Conservation (phyloP, 2,329 filamentous ascomycete genomes). For the Diaporthe destruens region DNA sequence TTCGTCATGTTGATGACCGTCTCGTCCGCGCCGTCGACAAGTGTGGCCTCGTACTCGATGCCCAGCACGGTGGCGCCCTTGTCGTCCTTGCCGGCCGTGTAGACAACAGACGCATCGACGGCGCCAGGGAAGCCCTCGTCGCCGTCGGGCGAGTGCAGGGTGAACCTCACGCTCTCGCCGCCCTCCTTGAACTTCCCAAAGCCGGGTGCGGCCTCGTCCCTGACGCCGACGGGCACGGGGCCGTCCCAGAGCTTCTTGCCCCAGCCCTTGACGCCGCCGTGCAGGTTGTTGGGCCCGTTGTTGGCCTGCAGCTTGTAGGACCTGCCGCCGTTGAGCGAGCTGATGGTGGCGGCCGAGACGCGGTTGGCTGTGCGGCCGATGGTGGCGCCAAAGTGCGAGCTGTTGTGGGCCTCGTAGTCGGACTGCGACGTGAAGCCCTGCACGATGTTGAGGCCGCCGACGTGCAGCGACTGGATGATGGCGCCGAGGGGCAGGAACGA, state of each 20-base stretch:
- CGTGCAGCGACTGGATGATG: constrained; percentile 83
- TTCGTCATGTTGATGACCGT: constrained; percentile 95
- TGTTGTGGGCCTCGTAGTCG: constrained; percentile 81
- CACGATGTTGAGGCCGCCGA: constrained; percentile 87
- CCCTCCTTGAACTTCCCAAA: constrained; percentile 57
- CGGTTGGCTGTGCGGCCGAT: constrained; percentile 91
- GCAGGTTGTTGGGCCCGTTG: constrained; percentile 81
- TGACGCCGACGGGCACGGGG: constrained; percentile 70
- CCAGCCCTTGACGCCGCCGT: constrained; percentile 83
- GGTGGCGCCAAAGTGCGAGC: constrained; percentile 89
- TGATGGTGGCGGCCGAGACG: constrained; percentile 77
- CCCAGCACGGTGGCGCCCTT: constrained; percentile 75
- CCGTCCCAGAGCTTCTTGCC: constrained; percentile 83
- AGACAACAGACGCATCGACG: constrained; percentile 81
- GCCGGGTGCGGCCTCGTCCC: constrained; percentile 51
- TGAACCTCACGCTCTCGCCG: constrained; percentile 76
- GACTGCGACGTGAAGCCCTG: constrained; percentile 83
- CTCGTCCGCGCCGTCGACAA: constrained; percentile 85
- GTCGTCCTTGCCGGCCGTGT: constrained; percentile 77
- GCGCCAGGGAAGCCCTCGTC: constrained; percentile 93
- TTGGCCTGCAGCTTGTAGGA: constrained; percentile 80
- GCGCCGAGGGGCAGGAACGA: constrained; percentile 81
- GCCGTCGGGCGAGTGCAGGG: constrained; percentile 78
- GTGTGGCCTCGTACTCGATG: constrained; percentile 90
- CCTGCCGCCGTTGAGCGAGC: constrained; percentile 76